phyloP scores from a whole-genome alignment of 2,329 filamentous ascomycete species.

The Pseudogymnoascus sp. region DNA sequence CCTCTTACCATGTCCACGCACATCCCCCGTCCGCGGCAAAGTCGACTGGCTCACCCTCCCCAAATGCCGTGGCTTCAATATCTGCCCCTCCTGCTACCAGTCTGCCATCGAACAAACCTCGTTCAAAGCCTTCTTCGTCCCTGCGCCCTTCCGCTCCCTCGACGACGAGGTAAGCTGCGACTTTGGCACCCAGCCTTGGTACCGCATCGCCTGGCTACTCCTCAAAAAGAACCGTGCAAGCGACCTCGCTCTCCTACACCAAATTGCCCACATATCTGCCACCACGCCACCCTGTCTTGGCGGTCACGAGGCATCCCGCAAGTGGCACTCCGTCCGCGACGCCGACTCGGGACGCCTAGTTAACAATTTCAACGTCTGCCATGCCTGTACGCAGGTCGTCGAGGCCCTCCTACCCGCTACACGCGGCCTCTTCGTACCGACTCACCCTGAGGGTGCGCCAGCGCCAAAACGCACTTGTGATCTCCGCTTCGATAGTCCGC shows the following conservation, averaged over 20 bases:
- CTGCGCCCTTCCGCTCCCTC: conserved; percentile 47
- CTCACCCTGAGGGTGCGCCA: conserved; percentile 36
- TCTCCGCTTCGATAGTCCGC: conserved; percentile 51
- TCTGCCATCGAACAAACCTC: conserved; percentile 59
- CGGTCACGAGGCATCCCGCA: conserved; percentile 44
- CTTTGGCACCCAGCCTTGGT: conserved; percentile 71
- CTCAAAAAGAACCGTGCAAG: conserved; percentile 61
- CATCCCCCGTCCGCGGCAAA: conserved; percentile 50
- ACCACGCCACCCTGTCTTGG: conserved; percentile 51
- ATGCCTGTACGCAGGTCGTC: conserved; percentile 62
- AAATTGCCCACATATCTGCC: conserved; percentile 55
- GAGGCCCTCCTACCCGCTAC: conserved; percentile 67
- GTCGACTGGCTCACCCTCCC: conserved; percentile 77
- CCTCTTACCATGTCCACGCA: conserved; percentile 63
- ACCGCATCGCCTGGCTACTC: conserved; percentile 74
- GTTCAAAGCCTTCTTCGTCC: conserved; percentile 59
- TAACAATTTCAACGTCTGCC: conserved; percentile 66
- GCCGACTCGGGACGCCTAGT: conserved; percentile 55
- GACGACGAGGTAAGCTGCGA: conserved; percentile 61
- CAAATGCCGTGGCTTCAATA: conserved; percentile 61
- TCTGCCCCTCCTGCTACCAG: conserved; percentile 74
- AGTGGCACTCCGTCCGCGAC: conserved; percentile 71
- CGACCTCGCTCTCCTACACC: conserved; percentile 61
- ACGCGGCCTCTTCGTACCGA: conserved; percentile 51
- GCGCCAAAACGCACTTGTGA: conserved; percentile 49